phyloP scores from a whole-genome alignment of 257 asterid species.

The Handroanthus guayacan region DNA sequence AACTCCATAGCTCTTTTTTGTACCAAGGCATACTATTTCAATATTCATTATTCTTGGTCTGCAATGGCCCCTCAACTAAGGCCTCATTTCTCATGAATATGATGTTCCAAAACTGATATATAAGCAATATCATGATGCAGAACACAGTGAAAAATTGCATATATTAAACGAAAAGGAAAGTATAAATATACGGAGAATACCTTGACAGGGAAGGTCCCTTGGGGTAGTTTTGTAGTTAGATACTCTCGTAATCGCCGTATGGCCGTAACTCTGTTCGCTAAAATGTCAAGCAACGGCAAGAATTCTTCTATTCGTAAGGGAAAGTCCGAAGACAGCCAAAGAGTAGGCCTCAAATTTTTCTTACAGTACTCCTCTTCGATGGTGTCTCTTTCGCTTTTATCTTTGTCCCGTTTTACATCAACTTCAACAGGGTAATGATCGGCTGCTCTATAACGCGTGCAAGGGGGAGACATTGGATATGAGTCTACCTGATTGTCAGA shows the following conservation, averaged over 20 bases:
- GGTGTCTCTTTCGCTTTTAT: slow-evolving; percentile 30
- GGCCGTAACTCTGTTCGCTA: slow-evolving; percentile 80
- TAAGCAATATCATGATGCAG: background rate
- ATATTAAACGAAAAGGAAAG: background rate
- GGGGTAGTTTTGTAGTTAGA: slow-evolving; percentile 72
- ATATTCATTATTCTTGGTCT: too few relatives aligned
- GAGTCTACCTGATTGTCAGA: too few relatives aligned
- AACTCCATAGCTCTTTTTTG: too few relatives aligned
- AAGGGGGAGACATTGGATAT: too few relatives aligned
- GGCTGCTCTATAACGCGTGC: too few relatives aligned
- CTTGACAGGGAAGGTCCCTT: slow-evolving; percentile 79
- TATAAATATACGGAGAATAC: slow-evolving; percentile 41
- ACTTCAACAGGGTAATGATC: too few relatives aligned
- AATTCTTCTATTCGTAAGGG: slow-evolving; percentile 71
- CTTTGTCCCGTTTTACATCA: slow-evolving; percentile 36
- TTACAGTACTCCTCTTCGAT: slow-evolving; percentile 60
- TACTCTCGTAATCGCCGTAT: slow-evolving; percentile 69
- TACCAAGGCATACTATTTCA: too few relatives aligned
- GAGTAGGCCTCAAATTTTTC: slow-evolving; percentile 78
- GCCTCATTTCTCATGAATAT: too few relatives aligned
- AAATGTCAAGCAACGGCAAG: slow-evolving; percentile 76
- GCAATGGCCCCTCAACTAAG: too few relatives aligned
- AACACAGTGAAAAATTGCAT: background rate
- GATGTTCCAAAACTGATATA: background rate
- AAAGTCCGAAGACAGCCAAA: slow-evolving; percentile 77